These are phyloP conservation scores for Tetradesmus obliquus DNA, from an alignment of 139 green algal species.

Conservation along the genomic window DNA sequence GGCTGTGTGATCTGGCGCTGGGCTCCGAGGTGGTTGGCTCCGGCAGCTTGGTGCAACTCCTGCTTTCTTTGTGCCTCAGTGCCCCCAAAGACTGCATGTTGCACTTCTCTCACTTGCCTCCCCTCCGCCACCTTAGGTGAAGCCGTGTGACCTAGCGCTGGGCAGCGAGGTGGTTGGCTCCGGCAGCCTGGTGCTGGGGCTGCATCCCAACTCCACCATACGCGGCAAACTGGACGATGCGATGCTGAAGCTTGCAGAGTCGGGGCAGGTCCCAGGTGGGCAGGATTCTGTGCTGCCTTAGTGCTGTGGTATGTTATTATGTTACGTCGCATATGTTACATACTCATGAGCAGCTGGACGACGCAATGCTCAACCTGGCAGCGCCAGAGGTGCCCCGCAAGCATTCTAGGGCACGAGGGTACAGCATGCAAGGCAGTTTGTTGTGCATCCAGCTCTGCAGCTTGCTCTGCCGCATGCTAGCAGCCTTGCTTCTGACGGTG, in stretches of 20 bases:
- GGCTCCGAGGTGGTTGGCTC: neutral
- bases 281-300: neutral
- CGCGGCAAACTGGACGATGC: neutral
- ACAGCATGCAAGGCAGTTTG: too few species aligned
- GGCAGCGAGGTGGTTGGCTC: slow-evolving; percentile 5
- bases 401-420: too few species aligned
- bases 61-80: too few species aligned
- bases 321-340: neutral
- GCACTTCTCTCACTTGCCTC: too few species aligned
- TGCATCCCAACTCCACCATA: neutral
- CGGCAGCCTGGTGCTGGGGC: neutral
- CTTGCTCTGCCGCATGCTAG: too few species aligned
- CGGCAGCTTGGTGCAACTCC: neutral
- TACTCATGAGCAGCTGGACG: too few species aligned
- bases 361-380: too few species aligned
- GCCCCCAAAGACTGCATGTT: too few species aligned
- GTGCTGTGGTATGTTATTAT: neutral
- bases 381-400: too few species aligned
- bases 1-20: neutral
- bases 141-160: slow-evolving; percentile 24
- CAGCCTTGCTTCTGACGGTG: too few species aligned
- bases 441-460: too few species aligned
- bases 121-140: too few species aligned
- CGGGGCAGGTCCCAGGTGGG: slow-evolving; percentile 6
- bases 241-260: slow-evolving; percentile 2